Evolutionary conservation across 2,329 filamentous ascomycete species (phyloP).

Genomic region (Moelleriella libera): DNA sequence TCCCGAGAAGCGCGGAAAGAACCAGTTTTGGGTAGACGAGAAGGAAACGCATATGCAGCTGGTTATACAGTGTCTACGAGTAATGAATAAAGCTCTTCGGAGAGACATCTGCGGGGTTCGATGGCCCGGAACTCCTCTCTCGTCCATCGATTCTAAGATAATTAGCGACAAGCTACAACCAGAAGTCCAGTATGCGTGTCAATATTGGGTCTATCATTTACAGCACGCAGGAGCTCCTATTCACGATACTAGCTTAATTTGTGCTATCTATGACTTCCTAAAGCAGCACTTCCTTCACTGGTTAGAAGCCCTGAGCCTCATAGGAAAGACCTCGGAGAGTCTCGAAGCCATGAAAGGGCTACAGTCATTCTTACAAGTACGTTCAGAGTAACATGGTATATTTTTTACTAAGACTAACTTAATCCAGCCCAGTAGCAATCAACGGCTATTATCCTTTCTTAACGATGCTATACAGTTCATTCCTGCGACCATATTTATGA

Average conservation of each 20-base stretch:
- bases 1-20: neutral
- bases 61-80: neutral
- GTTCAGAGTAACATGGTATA: no score
- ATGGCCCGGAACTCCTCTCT: neutral
- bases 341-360: no score
- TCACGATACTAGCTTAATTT: neutral
- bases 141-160: neutral
- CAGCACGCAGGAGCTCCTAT: neutral
- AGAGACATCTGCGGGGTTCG: neutral
- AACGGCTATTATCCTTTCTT: no score
- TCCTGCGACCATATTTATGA: no score
- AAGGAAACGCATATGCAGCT: neutral
- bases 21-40: constrained; percentile 1
- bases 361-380: no score
- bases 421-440: no score
- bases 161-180: neutral
- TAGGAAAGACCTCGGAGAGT: neutral
- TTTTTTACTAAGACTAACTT: no score
- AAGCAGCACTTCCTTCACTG: neutral
- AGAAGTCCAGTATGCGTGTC: constrained; percentile 1
- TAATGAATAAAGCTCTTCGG: neutral
- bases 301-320: neutral
- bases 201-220: neutral
- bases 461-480: no score
- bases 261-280: neutral